Base-by-base conservation (phyloP, 2,329 filamentous ascomycete species). In the Verruconis gallopava region DNA sequence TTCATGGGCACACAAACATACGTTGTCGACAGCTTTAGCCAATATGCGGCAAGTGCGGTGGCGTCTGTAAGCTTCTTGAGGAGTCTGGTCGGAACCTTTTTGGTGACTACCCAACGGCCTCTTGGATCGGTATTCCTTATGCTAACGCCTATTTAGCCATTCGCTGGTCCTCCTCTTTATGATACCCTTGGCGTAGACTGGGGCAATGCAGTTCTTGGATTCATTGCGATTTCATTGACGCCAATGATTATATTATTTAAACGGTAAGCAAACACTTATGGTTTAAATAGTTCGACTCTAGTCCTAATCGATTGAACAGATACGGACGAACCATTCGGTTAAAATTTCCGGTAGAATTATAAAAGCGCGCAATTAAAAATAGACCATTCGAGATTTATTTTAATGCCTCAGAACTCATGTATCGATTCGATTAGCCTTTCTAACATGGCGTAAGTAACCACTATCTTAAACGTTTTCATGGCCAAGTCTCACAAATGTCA, bases 31-130 rank as follows among this genome's bases (percentile, higher is more conserved):
- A 21, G 42, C 12, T 47, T 40, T 15, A 14, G 21, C 3, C 17
- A 22, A 22, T 47, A 45, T 21, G 45, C 43, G 6, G 45, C 45
- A 5, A 46, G 43, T 13, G 45, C 43, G 3, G 22, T 38, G 9
- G 45, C 43, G 4, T 34, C 45, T 9, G 41, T 30, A 11, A 19
- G 18, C 3, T 18, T 30, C 11, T 14, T 42, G 19, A 14, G 35
- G 25, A 20, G 21, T 19, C 28, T 44, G 2, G 17, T 40, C 21
- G 44, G 41, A 17, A 30, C 40, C 6, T 44, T 45, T 22, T 34
- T 45, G 30, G 59, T 4, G 60, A 60, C 0, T 47, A 64, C 17
- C 12, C 15, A 36, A 13, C 19, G 12, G 9, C 13, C 19, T 11
- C 12, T 9, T 21, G 15, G 5, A 38, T 21, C 9, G 19, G 37